Conservation (phyloP, 2,329 filamentous ascomycete genomes). For the Neopestalotiopsis sp. region DNA sequence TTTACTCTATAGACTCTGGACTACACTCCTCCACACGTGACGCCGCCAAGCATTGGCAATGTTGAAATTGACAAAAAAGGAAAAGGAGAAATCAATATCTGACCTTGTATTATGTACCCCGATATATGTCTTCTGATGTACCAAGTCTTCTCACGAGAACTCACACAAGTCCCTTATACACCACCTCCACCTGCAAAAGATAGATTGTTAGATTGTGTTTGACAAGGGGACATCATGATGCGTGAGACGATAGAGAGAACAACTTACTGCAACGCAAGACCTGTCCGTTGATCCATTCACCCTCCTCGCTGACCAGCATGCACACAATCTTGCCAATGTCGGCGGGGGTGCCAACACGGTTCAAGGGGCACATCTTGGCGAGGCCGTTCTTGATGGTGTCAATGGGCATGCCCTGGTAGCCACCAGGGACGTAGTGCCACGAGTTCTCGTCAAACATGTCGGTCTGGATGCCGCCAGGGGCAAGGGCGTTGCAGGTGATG, state of each 20-base stretch:
- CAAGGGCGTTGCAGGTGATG: constrained; percentile 76
- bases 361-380: constrained; percentile 62
- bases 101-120: no score
- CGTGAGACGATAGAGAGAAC: background rate
- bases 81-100: no score
- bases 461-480: constrained; percentile 74
- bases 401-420: constrained; percentile 54
- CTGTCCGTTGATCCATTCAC: constrained; percentile 67
- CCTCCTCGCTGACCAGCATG: constrained; percentile 61
- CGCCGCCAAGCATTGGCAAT: no score
- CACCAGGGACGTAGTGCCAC: constrained; percentile 68
- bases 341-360: constrained; percentile 61
- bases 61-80: no score
- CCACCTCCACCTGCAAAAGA: constrained; percentile 31
- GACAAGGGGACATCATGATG: background rate
- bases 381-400: constrained; percentile 61
- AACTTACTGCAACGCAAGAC: constrained; percentile 37
- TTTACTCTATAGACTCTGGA: no score
- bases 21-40: no score
- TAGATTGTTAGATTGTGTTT: background rate
- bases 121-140: no score
- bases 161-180: constrained; percentile 26
- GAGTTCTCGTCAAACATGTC: constrained; percentile 79
- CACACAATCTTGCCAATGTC: constrained; percentile 65
- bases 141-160: no score